Evolutionary conservation across 78 protist species (phyloP), one percentile per base, ranked within the genome.

Genomic region (slime mould (Dictyostelium discoideum)): DNA sequence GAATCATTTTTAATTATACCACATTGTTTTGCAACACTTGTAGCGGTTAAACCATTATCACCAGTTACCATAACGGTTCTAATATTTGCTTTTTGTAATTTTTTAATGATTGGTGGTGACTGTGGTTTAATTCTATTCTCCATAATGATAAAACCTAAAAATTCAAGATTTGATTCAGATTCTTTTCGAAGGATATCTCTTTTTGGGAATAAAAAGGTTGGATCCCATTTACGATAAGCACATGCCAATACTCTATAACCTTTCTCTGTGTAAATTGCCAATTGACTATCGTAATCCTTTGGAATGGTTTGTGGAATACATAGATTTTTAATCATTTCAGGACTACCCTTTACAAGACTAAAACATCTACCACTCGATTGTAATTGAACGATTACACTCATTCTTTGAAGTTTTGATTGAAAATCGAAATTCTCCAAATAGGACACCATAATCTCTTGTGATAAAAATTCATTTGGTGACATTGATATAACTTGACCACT

Each of bases 41-140:
- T 80, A 13, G 98, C 99, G 6, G 99, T 99, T 14, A 96, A 96
- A 18, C 96, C 93, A 83, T 99, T 97, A 92, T 99, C 99, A 37
- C 98, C 98, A 16, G 92, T 85, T 29, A 80, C 97, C 99, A 98
- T 98, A 57, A 93, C 80, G 5, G 86, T 65, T n/a, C 84, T 81
- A 29, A 97, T 86, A 54, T 73, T 40, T 10, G 98, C 99, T 11
- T 39, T 67, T 11, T n/a, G 44, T 2, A 98, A 48, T 24, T 20
- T 60, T 26, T 37, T 85, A 8, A 98, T 90, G 46, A 76, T 90
- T 37, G 72, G 85, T 6, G 86, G 32, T 20, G 98, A 95, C 24
- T 96, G 96, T 37, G 96, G 29, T 92, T 97, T 97, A 69, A 96
- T 85, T 29, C 86, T 83, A 86, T 97, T 97, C 74, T 93, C 94